phyloP scores from a whole-genome alignment of 1,139 yeast species.

The Pichia inconspicua region DNA sequence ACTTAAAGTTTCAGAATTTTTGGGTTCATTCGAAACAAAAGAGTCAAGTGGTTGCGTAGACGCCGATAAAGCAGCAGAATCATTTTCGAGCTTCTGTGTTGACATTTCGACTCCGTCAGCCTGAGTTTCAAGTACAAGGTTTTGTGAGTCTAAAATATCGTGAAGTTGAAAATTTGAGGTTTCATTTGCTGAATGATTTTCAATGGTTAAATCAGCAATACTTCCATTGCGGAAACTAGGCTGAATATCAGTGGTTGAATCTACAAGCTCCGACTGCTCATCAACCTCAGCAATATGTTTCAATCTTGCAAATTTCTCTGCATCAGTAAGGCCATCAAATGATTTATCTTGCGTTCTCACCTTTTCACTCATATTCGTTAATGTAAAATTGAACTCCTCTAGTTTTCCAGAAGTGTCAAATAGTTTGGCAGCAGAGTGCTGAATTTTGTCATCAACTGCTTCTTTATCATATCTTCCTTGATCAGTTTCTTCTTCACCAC shows the following conservation, averaged over 20 bases:
- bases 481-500: conserved; percentile 4
- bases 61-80: background rate
- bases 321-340: conserved; percentile 12
- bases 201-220: background rate
- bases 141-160: conserved; percentile 23
- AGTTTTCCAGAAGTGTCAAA: conserved; percentile 9
- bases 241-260: conserved; percentile 2
- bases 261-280: background rate
- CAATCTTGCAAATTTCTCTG: conserved; percentile 19
- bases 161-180: conserved; percentile 1
- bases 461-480: conserved; percentile 1
- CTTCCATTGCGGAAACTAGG: background rate
- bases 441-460: conserved; percentile 4
- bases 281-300: conserved; percentile 7
- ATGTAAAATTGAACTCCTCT: conserved; percentile 14
- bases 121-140: conserved; percentile 25
- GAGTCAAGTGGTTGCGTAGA: background rate
- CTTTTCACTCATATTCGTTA: conserved; percentile 18
- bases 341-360: conserved; percentile 15
- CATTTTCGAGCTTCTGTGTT: background rate
- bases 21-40: too few species aligned
- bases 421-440: background rate
- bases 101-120: conserved; percentile 9
- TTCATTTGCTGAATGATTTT: background rate
- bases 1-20: too few species aligned